phyloP scores from a whole-genome alignment of 176 grass and related monocot genomes.

The Eragrostis nindensis region DNA sequence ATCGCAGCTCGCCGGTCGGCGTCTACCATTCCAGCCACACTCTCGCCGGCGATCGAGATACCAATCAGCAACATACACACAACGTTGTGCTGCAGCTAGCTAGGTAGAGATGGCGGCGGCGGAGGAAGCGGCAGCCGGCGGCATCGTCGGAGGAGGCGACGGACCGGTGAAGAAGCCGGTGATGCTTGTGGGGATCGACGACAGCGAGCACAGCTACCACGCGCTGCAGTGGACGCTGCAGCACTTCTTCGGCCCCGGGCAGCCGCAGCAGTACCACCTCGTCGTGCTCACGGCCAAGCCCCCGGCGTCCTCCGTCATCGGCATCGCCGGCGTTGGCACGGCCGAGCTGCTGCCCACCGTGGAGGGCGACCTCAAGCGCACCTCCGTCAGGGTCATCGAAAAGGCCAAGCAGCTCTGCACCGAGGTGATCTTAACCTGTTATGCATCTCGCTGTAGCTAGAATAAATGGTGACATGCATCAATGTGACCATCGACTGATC shows the following conservation, averaged over 20 bases:
- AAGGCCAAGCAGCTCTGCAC: slow-evolving; percentile 76
- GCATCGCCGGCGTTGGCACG: slow-evolving; percentile 57
- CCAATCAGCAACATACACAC: not conserved
- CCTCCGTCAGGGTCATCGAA: slow-evolving; percentile 49
- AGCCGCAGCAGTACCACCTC: slow-evolving; percentile 48
- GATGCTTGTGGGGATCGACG: slow-evolving; percentile 86
- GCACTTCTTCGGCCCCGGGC: slow-evolving; percentile 62
- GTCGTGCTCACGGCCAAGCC: slow-evolving; percentile 69
- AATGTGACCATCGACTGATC: too few relatives aligned
- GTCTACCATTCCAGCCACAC: not conserved
- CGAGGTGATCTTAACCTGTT: too few relatives aligned
- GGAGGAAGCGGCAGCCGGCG: not conserved
- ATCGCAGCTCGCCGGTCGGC: not conserved
- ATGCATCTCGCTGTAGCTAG: too few relatives aligned
- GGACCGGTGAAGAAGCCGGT: slow-evolving; percentile 21
- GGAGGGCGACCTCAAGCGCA: slow-evolving; percentile 63
- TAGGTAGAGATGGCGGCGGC: slow-evolving; percentile 19
- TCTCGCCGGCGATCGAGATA: not conserved
- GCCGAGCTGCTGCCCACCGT: slow-evolving; percentile 59
- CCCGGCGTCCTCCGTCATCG: slow-evolving; percentile 54
- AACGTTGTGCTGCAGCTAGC: too few relatives aligned
- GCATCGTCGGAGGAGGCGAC: not conserved
- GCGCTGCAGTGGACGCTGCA: slow-evolving; percentile 74
- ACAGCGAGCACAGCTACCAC: slow-evolving; percentile 87
- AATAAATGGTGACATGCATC: not conserved